phyloP scores from a whole-genome alignment of 805 yeast genomes.

The Barnettozyma sp. region DNA sequence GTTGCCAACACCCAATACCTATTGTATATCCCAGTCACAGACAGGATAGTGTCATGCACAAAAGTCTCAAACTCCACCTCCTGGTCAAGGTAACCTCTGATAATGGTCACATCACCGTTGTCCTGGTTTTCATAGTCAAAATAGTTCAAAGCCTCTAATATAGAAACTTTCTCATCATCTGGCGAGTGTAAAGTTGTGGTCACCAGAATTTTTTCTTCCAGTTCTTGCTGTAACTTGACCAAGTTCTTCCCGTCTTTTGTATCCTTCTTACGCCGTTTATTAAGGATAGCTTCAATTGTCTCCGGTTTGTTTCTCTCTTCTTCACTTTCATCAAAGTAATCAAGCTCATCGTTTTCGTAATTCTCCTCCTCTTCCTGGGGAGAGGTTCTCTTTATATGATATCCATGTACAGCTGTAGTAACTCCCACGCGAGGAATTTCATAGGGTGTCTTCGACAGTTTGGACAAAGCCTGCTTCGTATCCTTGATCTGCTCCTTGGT shows the following conservation, averaged over 20 bases:
- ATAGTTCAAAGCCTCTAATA: conserved; percentile 27
- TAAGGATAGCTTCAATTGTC: conserved; percentile 15
- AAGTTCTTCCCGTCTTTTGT: conserved; percentile 26
- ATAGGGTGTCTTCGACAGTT: conserved; percentile 39
- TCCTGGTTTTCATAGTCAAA: conserved; percentile 28
- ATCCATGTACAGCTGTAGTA: conserved; percentile 57
- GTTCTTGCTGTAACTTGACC: conserved; percentile 11
- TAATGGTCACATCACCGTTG: conserved; percentile 31
- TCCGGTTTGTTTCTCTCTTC: conserved; percentile 32
- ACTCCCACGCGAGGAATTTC: conserved; percentile 57
- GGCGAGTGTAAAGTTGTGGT: background rate
- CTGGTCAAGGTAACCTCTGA: conserved; percentile 31
- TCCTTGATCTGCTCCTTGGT: conserved; percentile 10
- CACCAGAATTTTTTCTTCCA: conserved; percentile 12
- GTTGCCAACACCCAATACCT: conserved; percentile 49
- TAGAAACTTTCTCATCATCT: conserved; percentile 24
- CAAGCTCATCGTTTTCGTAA: conserved; percentile 24
- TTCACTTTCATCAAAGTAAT: conserved; percentile 37
- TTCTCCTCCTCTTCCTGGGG: conserved; percentile 21
- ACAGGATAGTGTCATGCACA: conserved; percentile 32
- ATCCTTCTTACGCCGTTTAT: conserved; percentile 28
- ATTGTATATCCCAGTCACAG: conserved; percentile 34
- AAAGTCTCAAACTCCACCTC: conserved; percentile 35
- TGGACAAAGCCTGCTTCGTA: conserved; percentile 1
- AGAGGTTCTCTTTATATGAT: conserved; percentile 30